These are phyloP conservation scores for Dacryopinax primogenitus DNA, from an alignment of 768 basidiomycete genomes.

Conservation along the genomic window DNA sequence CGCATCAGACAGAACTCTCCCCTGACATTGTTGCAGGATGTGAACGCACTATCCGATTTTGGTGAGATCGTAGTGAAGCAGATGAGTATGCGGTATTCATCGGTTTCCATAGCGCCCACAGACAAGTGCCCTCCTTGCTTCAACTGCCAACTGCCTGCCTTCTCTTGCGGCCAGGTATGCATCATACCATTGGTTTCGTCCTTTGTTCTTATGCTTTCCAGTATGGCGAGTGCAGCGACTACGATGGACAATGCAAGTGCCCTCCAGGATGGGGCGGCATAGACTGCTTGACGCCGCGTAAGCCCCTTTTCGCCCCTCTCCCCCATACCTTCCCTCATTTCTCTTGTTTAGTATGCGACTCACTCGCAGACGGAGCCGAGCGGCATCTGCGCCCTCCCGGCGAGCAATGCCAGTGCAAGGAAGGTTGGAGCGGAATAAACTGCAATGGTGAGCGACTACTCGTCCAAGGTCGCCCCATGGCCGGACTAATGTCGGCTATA, in stretches of 20 bases:
- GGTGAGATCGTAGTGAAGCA: neutral
- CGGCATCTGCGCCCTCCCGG: slow-evolving; percentile 67
- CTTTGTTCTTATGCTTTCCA: slow-evolving; percentile 13
- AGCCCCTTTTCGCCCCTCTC: slow-evolving; percentile 25
- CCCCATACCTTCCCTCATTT: slow-evolving; percentile 10
- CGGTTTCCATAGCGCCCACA: neutral
- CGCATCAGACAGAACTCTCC: neutral
- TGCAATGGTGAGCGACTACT: slow-evolving; percentile 65
- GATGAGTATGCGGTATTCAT: neutral
- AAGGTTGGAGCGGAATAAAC: slow-evolving; percentile 92
- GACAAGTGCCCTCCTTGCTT: slow-evolving; percentile 53
- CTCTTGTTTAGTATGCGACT: slow-evolving; percentile 64
- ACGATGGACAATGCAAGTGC: slow-evolving; percentile 92
- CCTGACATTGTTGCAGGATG: neutral
- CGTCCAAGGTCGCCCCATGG: neutral
- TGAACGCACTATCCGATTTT: neutral
- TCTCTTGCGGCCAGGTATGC: slow-evolving; percentile 66
- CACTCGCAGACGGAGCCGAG: slow-evolving; percentile 78
- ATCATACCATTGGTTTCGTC: neutral
- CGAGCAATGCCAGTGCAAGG: slow-evolving; percentile 73
- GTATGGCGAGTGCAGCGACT: slow-evolving; percentile 78
- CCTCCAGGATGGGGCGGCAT: slow-evolving; percentile 96
- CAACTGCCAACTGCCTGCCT: slow-evolving; percentile 86
- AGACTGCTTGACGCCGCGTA: slow-evolving; percentile 86
- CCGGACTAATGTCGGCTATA: slow-evolving; percentile 23